Percentiles rank a stretch among this genome's conserved stretches.
phyloP scores from a whole-genome alignment of 441 rosid genomes.

The Pelargonium cotyledonis region DNA sequence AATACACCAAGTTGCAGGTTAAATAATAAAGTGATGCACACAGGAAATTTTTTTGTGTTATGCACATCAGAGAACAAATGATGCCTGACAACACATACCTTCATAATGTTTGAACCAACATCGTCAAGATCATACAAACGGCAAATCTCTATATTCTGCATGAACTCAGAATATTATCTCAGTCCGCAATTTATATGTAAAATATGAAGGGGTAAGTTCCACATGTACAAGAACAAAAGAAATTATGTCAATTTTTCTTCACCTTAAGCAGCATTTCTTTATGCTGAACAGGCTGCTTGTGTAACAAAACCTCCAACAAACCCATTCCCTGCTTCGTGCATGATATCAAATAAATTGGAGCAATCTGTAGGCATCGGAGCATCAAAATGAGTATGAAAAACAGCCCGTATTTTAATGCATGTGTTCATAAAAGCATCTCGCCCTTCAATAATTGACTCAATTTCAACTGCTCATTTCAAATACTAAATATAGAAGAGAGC shows the following conservation, averaged over 20 bases:
- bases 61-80: constrained; percentile 9
- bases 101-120: constrained; percentile 69
- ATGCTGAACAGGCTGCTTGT: constrained; percentile 67
- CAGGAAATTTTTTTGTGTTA: not conserved
- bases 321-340: constrained; percentile 83
- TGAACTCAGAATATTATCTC: not conserved
- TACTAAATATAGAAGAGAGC: not conserved
- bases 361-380: constrained; percentile 48
- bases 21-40: not conserved
- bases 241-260: constrained; percentile 10
- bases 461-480: not conserved
- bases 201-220: not conserved
- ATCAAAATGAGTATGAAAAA: constrained; percentile 13
- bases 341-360: constrained; percentile 77
- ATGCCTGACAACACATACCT: constrained; percentile 40
- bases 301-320: constrained; percentile 63
- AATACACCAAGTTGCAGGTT: constrained; percentile 6
- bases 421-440: not conserved
- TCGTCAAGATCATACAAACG: constrained; percentile 64
- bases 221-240: not conserved
- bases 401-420: not conserved
- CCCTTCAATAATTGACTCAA: not conserved
- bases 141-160: constrained; percentile 86
- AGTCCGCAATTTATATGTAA: constrained; percentile 8
- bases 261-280: constrained; percentile 71